Evolutionary conservation across 768 basidiomycete genomes (phyloP).

Genomic region (Calocybe cyanea): DNA sequence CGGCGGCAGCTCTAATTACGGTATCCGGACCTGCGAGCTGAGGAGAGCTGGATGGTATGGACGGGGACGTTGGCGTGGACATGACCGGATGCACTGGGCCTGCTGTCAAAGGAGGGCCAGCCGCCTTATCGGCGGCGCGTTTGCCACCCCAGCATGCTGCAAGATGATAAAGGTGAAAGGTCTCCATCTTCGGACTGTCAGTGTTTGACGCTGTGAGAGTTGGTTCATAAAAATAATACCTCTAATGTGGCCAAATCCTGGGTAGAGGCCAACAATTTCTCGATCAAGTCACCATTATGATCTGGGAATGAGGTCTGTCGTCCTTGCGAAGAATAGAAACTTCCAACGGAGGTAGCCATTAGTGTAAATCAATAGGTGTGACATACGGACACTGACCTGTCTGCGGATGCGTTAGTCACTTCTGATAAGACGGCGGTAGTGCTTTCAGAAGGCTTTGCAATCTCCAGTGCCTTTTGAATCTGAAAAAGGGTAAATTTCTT

Average conservation of each 20-base stretch:
- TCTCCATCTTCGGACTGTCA: slow-evolving; percentile 63
- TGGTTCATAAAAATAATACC: slow-evolving; percentile 33
- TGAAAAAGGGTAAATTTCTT: too few species aligned
- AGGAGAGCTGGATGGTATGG: slow-evolving; percentile 12
- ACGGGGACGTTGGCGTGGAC: slow-evolving; percentile 22
- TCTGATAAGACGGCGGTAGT: slow-evolving; percentile 36
- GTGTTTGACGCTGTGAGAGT: background rate
- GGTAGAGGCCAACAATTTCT: slow-evolving; percentile 45
- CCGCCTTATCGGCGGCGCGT: slow-evolving; percentile 19
- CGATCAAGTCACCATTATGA: slow-evolving; percentile 61
- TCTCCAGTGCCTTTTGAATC: slow-evolving; percentile 44
- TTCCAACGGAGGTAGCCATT: slow-evolving; percentile 23
- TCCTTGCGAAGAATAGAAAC: slow-evolving; percentile 87
- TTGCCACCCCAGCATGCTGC: slow-evolving; percentile 62
- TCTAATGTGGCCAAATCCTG: slow-evolving; percentile 64
- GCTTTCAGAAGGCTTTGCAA: slow-evolving; percentile 38
- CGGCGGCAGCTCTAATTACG: slow-evolving; percentile 70
- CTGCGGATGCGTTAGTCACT: slow-evolving; percentile 73
- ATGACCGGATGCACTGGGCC: slow-evolving; percentile 38
- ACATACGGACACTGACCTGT: slow-evolving; percentile 46
- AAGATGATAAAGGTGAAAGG: slow-evolving; percentile 77
- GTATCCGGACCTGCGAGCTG: slow-evolving; percentile 24
- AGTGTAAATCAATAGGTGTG: too few species aligned
- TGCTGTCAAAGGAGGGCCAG: slow-evolving; percentile 40
- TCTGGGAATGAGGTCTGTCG: slow-evolving; percentile 79